phyloP scores from a whole-genome alignment of 2,329 filamentous ascomycete genomes.

The Coniochaeta sp. region DNA sequence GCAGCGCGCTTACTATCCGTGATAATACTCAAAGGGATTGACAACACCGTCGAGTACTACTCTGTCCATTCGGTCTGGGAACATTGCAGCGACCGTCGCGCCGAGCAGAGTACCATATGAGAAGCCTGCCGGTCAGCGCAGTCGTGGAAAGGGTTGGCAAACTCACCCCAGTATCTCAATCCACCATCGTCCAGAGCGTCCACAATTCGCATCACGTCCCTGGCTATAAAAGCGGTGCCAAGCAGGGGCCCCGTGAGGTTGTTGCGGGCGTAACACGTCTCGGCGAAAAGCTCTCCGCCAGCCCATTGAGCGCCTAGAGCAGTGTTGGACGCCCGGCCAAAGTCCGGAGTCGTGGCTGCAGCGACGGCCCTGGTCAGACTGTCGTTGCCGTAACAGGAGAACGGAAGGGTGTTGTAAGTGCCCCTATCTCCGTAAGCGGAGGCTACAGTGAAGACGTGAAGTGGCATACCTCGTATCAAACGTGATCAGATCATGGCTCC shows the following conservation, averaged over 20 bases:
- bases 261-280: constrained; percentile 16
- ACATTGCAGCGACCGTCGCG: constrained; percentile 30
- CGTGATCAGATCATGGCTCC: constrained; percentile 13
- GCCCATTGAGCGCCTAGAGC: constrained; percentile 13
- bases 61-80: constrained; percentile 30
- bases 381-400: constrained; percentile 12
- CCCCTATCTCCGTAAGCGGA: constrained; percentile 7
- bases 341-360: neutral
- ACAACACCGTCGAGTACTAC: constrained; percentile 29
- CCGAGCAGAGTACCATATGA: constrained; percentile 35
- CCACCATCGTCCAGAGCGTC: constrained; percentile 3
- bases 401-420: constrained; percentile 14
- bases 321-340: constrained; percentile 6
- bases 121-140: constrained; percentile 10
- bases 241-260: constrained; percentile 18
- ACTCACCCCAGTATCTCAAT: constrained; percentile 5
- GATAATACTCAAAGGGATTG: constrained; percentile 25
- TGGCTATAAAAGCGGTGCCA: constrained; percentile 25
- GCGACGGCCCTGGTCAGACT: neutral
- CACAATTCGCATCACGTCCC: constrained; percentile 30
- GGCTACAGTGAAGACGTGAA: neutral
- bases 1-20: constrained; percentile 15
- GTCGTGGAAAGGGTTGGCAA: neutral
- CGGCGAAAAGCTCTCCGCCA: constrained; percentile 8
- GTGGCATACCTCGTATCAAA: constrained; percentile 14